A percentile compares a stretch with the other conserved stretches of the same genome.
These are phyloP conservation scores for Melampsora americana DNA, from an alignment of 1,284 basidiomycete species.

Conservation along the genomic window DNA sequence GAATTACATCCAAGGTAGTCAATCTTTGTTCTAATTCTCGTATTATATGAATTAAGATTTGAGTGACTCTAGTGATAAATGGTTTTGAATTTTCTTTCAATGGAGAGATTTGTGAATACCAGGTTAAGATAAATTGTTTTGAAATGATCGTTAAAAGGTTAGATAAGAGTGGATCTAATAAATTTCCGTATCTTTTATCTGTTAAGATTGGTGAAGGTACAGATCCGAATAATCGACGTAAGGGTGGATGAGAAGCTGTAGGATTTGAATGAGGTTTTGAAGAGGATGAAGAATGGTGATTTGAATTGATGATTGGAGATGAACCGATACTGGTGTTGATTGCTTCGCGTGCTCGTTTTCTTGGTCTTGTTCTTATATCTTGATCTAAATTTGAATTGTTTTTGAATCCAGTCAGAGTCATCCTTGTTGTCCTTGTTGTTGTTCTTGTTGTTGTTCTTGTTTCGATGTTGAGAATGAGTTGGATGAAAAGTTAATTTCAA, in stretches of 20 bases:
- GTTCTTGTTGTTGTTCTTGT: too few relatives aligned
- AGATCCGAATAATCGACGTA: background rate
- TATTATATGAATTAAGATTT: background rate
- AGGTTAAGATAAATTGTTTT: conserved; percentile 26
- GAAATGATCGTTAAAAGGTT: background rate
- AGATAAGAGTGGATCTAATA: conserved; percentile 12
- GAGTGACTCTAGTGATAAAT: conserved; percentile 8
- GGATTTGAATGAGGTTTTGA: background rate
- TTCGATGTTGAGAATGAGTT: too few relatives aligned
- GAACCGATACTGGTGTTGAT: background rate
- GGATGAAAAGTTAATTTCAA: too few relatives aligned
- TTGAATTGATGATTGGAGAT: background rate
- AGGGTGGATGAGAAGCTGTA: background rate
- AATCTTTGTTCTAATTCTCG: background rate
- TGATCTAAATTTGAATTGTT: too few relatives aligned
- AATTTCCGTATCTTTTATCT: conserved; percentile 14
- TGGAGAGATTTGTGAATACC: conserved; percentile 10
- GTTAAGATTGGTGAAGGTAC: background rate
- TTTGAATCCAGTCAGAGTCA: too few relatives aligned
- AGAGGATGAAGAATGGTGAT: background rate
- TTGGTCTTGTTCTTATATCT: background rate
- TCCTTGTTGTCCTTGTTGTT: too few relatives aligned
- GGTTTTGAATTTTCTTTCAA: background rate
- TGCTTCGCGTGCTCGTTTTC: background rate
- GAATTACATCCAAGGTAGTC: background rate